Percentiles rank a stretch among this genome's conserved stretches.
These are phyloP conservation scores for Polymyxa betae DNA, from an alignment of 208 protist genomes.

Conservation along the genomic window DNA sequence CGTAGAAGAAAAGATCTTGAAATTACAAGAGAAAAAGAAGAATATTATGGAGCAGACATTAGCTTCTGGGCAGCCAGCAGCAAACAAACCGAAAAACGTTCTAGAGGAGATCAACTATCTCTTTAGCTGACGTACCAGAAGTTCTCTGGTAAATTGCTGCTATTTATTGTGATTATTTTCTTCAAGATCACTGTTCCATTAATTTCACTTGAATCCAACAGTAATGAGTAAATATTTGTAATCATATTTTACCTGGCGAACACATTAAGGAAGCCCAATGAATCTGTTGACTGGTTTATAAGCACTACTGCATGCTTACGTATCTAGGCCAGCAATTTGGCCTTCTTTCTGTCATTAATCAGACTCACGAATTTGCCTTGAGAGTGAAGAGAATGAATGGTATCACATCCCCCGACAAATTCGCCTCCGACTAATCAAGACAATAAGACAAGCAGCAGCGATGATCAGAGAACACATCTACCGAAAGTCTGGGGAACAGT, in stretches of 20 bases:
- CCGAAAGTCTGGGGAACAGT: background rate
- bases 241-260: no score
- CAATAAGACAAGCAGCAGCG: background rate
- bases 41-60: background rate
- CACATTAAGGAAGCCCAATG: no score
- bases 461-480: background rate
- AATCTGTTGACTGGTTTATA: no score
- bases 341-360: background rate
- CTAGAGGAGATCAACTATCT: background rate
- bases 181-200: no score
- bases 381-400: background rate
- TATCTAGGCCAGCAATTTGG: no score
- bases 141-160: no score
- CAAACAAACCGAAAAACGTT: background rate
- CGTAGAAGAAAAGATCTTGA: slow-evolving; percentile 89
- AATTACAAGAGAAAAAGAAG: slow-evolving; percentile 84
- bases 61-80: background rate
- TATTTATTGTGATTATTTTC: no score
- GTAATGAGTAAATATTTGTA: no score
- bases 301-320: no score
- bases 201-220: no score
- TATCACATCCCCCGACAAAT: slow-evolving; percentile 41
- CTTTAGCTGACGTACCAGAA: background rate
- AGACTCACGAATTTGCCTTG: background rate
- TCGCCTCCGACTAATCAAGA: background rate